These are phyloP conservation scores for Citrus unshiu DNA, from an alignment of 345 rosid species.

Conservation along the genomic window DNA sequence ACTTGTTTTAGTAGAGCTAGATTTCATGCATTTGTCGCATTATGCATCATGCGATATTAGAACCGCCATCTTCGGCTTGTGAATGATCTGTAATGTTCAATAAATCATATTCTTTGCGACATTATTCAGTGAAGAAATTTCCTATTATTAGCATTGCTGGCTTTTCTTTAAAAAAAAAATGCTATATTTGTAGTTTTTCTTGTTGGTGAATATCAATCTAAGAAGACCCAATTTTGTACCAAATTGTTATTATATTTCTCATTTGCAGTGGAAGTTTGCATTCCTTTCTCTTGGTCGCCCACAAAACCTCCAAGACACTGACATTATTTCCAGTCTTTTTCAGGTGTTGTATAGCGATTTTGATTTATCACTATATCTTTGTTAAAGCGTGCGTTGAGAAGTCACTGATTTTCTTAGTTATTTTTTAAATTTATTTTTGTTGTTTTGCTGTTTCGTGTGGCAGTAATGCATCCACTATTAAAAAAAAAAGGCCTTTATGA, in stretches of 20 bases:
- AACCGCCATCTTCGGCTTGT: background rate
- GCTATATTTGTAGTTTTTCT: background rate
- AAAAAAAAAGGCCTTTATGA: rapidly evolving
- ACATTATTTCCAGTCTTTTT: slow-evolving; percentile 70
- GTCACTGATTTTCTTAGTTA: background rate
- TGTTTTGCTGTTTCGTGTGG: too few relatives aligned
- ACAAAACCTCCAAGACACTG: slow-evolving; percentile 82
- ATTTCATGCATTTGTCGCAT: background rate
- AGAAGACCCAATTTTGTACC: background rate
- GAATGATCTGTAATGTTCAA: background rate
- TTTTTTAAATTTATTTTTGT: too few relatives aligned
- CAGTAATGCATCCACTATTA: too few relatives aligned
- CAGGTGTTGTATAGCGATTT: slow-evolving; percentile 42
- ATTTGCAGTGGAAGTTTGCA: slow-evolving; percentile 89
- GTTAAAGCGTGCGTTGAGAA: background rate
- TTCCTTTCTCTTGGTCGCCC: slow-evolving; percentile 88
- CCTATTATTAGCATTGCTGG: too few relatives aligned
- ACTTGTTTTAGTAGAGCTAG: background rate
- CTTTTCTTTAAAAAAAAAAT: background rate
- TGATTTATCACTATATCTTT: background rate
- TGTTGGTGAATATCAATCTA: background rate
- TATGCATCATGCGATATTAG: background rate
- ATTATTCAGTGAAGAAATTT: background rate
- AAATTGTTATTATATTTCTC: background rate
- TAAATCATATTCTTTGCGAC: background rate